A percentile compares a stretch with the other conserved stretches of the same genome.
Conservation (phyloP, 345 rosid species). For the Eucalyptus grandis region DNA sequence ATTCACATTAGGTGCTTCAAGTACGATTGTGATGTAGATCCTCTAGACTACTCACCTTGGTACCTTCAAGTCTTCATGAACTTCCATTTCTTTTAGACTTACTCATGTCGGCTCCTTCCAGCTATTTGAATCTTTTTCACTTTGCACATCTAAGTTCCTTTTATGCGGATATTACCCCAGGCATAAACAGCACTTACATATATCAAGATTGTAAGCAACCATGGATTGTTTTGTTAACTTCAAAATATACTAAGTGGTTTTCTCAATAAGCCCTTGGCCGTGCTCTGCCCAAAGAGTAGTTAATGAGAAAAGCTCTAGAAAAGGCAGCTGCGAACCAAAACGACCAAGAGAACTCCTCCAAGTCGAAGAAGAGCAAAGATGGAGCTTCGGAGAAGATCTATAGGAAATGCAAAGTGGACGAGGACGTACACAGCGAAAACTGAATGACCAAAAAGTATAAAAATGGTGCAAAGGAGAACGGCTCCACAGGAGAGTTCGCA, state of each 20-base stretch:
- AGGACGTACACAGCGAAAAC: neutral
- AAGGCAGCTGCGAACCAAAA: neutral
- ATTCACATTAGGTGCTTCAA: no score
- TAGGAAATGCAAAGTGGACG: neutral
- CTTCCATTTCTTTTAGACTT: neutral
- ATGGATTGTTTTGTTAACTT: neutral
- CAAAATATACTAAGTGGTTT: neutral
- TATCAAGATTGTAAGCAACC: neutral
- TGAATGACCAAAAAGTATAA: neutral
- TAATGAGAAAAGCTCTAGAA: slow-evolving; percentile 1
- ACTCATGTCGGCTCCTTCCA: neutral
- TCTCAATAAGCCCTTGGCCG: neutral
- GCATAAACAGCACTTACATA: neutral
- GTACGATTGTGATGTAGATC: no score
- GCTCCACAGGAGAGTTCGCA: neutral
- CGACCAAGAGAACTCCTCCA: neutral
- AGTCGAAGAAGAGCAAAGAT: neutral
- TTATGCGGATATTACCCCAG: neutral
- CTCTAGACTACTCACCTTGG: no score
- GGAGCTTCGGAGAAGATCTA: neutral
- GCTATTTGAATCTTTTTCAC: neutral
- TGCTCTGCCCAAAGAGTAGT: neutral
- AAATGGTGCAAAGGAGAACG: neutral
- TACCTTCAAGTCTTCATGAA: neutral
- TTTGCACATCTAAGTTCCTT: neutral